Percentiles rank a stretch among this genome's conserved stretches.
These are phyloP conservation scores for Leccinum sublutescens DNA, from an alignment of 768 basidiomycete genomes.

Conservation along the genomic window DNA sequence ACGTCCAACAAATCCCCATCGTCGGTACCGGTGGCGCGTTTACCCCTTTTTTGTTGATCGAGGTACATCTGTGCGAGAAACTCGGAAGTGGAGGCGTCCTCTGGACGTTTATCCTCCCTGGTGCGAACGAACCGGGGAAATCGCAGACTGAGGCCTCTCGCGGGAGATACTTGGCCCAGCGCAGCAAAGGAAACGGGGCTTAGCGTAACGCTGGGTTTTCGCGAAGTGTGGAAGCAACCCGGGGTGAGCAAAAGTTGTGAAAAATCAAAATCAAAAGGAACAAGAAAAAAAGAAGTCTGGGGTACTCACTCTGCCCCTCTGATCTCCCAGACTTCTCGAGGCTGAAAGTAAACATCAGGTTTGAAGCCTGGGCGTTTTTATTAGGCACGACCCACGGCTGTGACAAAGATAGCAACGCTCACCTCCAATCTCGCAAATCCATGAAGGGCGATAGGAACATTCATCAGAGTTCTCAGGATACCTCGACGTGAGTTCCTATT, in stretches of 20 bases:
- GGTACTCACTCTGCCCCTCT: slow-evolving; percentile 63
- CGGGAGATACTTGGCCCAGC: slow-evolving; percentile 52
- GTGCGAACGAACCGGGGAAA: slow-evolving; percentile 83
- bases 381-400: background rate
- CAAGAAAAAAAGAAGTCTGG: background rate
- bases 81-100: slow-evolving; percentile 68
- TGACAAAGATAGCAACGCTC: slow-evolving; percentile 15
- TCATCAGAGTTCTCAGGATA: slow-evolving; percentile 56
- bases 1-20: slow-evolving; percentile 63
- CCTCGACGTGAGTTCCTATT: slow-evolving; percentile 56
- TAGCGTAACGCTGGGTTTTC: slow-evolving; percentile 60
- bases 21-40: slow-evolving; percentile 41
- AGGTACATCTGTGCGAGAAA: slow-evolving; percentile 71
- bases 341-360: slow-evolving; percentile 69
- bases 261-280: background rate
- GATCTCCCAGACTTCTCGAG: slow-evolving; percentile 87
- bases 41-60: slow-evolving; percentile 49
- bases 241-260: background rate
- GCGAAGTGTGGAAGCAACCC: background rate
- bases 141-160: slow-evolving; percentile 74
- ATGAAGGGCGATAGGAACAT: slow-evolving; percentile 51
- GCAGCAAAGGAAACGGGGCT: slow-evolving; percentile 87
- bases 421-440: slow-evolving; percentile 70
- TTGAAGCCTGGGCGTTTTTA: slow-evolving; percentile 44
- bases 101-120: slow-evolving; percentile 70